Evolutionary conservation across 805 yeast genomes (phyloP), one percentile per base, ranked within the genome.

Genomic region (Ogataea pilisensis): DNA sequence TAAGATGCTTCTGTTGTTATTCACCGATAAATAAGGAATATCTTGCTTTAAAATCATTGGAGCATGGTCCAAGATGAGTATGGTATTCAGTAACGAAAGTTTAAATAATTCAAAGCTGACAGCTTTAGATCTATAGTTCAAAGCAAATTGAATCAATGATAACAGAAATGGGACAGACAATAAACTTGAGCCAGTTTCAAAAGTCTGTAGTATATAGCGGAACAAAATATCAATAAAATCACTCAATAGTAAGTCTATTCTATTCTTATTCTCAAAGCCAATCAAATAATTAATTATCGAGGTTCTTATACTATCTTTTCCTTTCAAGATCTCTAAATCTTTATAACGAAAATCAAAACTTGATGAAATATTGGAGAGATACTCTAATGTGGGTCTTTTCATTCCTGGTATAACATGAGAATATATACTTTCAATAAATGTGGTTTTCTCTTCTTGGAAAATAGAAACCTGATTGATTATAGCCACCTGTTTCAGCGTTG

Each of bases 91-190:
- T 8, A 66, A 51, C 3, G 60, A 40, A 30, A 54, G 53, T 37
- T 53, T 67, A 49, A 67, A 62, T 19, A 71, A 63, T 12, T 55
- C 51, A 28, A 52, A 59, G 17, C 64, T 65, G 1, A 81, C 68
- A 1, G 91, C 89, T 41, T 75, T 73, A 1, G 85, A 81, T 53
- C 85, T 67, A 58, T 79, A 85, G 17, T 60, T 68, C 5, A 82
- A 57, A 1, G 78, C 53, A 38, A 76, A 75, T 49, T 78, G 78
- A 29, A 83, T 62, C 30, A 85, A 50, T 1, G 84, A 68, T 2
- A 82, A 53, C 12, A 85, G 47, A 53, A 79, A 82, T 1, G 93
- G 93, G 3, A 80, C 64, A 0, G 80, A 58, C 1, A 73, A 45
- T 2, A 69, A 46, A 6, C 40, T 42, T 1, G 42, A 28, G 12